Conservation (phyloP, 1,284 basidiomycete species). For the Melampsora americana region DNA sequence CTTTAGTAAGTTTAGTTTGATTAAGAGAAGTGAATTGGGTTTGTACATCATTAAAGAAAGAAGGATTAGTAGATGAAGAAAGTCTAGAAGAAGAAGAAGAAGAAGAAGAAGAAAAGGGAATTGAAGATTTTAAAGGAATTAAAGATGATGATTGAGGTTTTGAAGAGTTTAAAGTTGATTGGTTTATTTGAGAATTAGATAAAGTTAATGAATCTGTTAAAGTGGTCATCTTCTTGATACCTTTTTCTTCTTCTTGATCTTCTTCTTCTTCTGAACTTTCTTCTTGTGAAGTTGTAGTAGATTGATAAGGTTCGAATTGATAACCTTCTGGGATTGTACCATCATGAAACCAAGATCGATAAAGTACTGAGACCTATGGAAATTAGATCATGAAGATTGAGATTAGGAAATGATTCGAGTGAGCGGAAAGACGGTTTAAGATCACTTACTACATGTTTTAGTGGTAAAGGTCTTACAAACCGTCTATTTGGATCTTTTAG, state of each 20-base stretch:
- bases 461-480: not conserved
- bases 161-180: not conserved
- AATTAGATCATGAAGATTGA: not conserved
- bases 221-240: not conserved
- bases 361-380: conserved; percentile 22
- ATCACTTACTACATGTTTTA: not conserved
- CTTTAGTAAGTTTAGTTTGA: not conserved
- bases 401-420: not conserved
- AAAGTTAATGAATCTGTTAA: not conserved
- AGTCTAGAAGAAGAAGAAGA: not conserved
- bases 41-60: not conserved
- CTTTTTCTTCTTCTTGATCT: not conserved
- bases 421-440: not conserved
- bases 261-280: conserved; percentile 2
- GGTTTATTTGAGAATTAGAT: not conserved
- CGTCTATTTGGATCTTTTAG: not conserved
- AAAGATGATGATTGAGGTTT: not conserved
- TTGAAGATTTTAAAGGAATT: not conserved
- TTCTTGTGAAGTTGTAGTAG: conserved; percentile 10
- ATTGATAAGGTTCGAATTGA: conserved; percentile 14
- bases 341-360: conserved; percentile 41
- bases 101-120: not conserved
- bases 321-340: conserved; percentile 35
- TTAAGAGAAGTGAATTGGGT: not conserved
- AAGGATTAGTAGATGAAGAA: not conserved